Percentiles rank a stretch among this genome's conserved stretches.
Conservation (phyloP, 208 protist genomes). For the Entamoeba nuttalli region DNA sequence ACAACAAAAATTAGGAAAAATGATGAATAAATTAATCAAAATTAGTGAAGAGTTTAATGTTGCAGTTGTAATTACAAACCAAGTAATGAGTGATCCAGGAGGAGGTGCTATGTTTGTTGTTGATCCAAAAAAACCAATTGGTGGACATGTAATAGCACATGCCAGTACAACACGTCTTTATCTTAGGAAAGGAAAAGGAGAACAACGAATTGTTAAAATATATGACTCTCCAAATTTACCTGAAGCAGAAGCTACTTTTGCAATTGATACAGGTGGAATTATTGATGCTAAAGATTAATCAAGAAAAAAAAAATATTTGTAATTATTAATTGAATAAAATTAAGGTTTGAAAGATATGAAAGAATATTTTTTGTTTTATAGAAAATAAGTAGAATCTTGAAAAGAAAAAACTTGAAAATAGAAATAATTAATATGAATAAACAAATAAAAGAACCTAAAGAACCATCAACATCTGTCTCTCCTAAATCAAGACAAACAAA, state of each 20-base stretch:
- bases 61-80: conserved; percentile 66
- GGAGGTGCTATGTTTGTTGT: conserved; percentile 47
- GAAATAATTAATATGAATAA: no score
- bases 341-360: no score
- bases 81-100: conserved; percentile 36
- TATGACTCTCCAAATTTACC: conserved; percentile 97
- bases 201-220: conserved; percentile 96
- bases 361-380: no score
- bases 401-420: no score
- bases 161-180: conserved; percentile 85
- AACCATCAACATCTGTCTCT: no score
- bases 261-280: conserved; percentile 83
- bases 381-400: no score
- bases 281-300: conserved; percentile 53
- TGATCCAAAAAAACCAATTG: conserved; percentile 62
- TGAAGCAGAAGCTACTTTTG: conserved; percentile 82
- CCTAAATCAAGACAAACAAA: no score
- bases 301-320: no score
- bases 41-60: conserved; percentile 71
- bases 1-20: conserved; percentile 50
- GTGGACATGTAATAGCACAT: conserved; percentile 96
- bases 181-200: conserved; percentile 90
- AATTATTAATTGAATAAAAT: no score
- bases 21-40: conserved; percentile 70
- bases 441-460: no score